Evolutionary conservation across 2,329 filamentous ascomycete species (phyloP).

Genomic region (Arthroderma sp.): DNA sequence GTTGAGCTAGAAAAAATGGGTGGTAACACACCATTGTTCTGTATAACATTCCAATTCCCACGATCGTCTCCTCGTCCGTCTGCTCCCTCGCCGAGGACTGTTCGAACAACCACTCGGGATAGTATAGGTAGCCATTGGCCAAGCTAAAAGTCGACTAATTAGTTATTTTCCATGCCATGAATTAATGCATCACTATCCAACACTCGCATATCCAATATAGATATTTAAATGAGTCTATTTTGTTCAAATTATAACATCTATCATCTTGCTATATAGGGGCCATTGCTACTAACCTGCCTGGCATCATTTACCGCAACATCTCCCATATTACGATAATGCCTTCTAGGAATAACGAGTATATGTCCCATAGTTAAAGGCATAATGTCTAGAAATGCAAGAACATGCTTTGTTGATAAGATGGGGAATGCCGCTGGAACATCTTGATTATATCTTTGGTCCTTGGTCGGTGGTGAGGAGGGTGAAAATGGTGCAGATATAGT

Average conservation of each 20-base stretch:
- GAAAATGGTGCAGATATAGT: slow-evolving; percentile 36
- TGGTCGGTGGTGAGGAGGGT: slow-evolving; percentile 19
- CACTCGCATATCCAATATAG: not conserved
- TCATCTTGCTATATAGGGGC: too few species aligned
- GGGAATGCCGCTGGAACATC: slow-evolving; percentile 35
- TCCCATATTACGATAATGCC: slow-evolving; percentile 65
- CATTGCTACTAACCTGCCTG: slow-evolving; percentile 47
- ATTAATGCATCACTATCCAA: not conserved
- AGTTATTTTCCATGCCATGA: not conserved
- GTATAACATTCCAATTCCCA: slow-evolving; percentile 87
- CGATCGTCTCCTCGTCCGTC: slow-evolving; percentile 51
- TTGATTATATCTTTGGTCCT: slow-evolving; percentile 9
- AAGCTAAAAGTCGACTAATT: slow-evolving; percentile 21
- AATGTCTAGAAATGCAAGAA: slow-evolving; percentile 87
- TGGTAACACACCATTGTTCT: slow-evolving; percentile 62
- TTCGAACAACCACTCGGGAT: slow-evolving; percentile 60
- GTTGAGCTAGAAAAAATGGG: not conserved
- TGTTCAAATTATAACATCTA: too few species aligned
- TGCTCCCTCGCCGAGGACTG: slow-evolving; percentile 44
- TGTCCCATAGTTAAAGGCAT: slow-evolving; percentile 76
- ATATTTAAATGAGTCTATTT: too few species aligned
- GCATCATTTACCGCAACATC: slow-evolving; percentile 55
- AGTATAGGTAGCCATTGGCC: slow-evolving; percentile 37
- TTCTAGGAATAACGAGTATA: slow-evolving; percentile 65
- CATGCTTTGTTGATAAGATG: slow-evolving; percentile 62